Percentiles rank a stretch among this genome's conserved stretches.
Conservation (phyloP, 139 green algal genomes). For the Coccomyxa sp. region DNA sequence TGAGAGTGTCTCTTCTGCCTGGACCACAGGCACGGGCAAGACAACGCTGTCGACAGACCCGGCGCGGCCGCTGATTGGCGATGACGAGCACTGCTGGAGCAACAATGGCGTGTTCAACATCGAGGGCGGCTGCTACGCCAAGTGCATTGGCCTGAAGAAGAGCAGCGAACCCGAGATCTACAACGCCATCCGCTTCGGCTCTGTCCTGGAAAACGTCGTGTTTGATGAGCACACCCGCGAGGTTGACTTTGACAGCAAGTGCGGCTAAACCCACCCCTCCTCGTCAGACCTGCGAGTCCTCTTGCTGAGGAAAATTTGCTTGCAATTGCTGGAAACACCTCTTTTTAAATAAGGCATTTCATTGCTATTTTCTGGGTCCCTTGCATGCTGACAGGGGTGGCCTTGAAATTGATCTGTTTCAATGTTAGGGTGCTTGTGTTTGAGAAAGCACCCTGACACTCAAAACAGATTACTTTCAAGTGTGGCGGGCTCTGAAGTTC, state of each 20-base stretch:
- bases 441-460: too few relatives aligned
- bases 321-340: too few relatives aligned
- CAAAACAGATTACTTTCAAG: too few relatives aligned
- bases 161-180: conserved; percentile 87
- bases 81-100: conserved; percentile 94
- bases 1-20: too few relatives aligned
- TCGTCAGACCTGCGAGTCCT: background rate
- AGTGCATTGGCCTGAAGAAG: conserved; percentile 80
- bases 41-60: conserved; percentile 77
- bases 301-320: background rate
- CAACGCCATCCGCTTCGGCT: conserved; percentile 82
- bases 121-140: conserved; percentile 95
- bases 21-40: conserved; percentile 66
- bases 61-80: conserved; percentile 76
- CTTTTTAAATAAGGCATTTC: too few relatives aligned
- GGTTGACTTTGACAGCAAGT: conserved; percentile 61
- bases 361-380: background rate
- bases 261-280: background rate
- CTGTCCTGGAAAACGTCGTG: conserved; percentile 93
- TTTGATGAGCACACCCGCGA: conserved; percentile 60
- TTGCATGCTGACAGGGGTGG: background rate
- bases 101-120: conserved; percentile 89
- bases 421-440: too few relatives aligned
- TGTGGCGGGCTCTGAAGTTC: too few relatives aligned
- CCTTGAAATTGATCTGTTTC: too few relatives aligned